A percentile compares a stretch with the other conserved stretches of the same genome.
Evolutionary conservation across 2,329 filamentous ascomycete species (phyloP).

Genomic region (Cladosporium colombiae): DNA sequence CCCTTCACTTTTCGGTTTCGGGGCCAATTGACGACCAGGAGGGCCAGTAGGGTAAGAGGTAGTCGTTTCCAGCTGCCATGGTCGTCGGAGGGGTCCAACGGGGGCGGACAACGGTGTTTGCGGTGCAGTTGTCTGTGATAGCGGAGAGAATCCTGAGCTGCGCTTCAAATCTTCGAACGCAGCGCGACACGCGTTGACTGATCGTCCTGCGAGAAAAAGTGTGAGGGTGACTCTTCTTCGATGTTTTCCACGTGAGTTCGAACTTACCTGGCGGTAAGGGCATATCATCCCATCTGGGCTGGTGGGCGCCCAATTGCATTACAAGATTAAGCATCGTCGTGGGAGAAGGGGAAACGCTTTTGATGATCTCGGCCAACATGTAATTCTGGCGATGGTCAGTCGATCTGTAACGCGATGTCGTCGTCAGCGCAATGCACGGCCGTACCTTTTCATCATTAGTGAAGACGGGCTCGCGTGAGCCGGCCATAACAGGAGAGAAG

Average conservation of each 20-base stretch:
- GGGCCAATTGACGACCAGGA: conserved; percentile 47
- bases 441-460: conserved; percentile 50
- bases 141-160: conserved; percentile 17
- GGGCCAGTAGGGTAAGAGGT: conserved; percentile 27
- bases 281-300: conserved; percentile 52
- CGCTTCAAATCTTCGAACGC: conserved; percentile 35
- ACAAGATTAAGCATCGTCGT: conserved; percentile 48
- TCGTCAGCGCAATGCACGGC: not conserved
- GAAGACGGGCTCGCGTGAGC: conserved; percentile 45
- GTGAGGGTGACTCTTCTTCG: conserved; percentile 14
- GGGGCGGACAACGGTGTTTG: conserved; percentile 32
- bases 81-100: conserved; percentile 30
- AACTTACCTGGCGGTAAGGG: conserved; percentile 51
- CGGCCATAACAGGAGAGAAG: conserved; percentile 43
- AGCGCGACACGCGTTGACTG: conserved; percentile 35
- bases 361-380: conserved; percentile 56
- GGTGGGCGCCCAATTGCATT: conserved; percentile 42
- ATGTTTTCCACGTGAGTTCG: conserved; percentile 2
- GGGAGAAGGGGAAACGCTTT: conserved; percentile 47
- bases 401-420: not conserved
- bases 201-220: conserved; percentile 33
- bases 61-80: conserved; percentile 32
- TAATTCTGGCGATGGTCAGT: conserved; percentile 34
- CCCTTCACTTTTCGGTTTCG: conserved; percentile 41
- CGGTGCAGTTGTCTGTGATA: conserved; percentile 28